Evolutionary conservation across 352 stramenopile genomes (phyloP).

Genomic region (Phytophthora syringae): DNA sequence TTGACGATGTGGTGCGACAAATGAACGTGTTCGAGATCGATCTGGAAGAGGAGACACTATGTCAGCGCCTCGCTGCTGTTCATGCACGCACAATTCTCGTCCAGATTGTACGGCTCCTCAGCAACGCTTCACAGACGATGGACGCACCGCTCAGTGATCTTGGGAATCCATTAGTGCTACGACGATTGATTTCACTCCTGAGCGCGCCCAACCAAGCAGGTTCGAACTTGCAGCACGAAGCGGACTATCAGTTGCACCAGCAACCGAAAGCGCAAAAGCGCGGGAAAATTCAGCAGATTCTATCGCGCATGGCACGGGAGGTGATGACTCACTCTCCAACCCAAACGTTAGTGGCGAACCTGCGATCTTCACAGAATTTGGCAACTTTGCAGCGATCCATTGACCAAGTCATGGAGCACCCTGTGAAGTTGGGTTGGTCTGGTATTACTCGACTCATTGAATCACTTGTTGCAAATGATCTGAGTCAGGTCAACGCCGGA

Average conservation of each 20-base stretch:
- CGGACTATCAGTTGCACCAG: constrained; percentile 24
- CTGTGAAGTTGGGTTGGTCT: constrained; percentile 21
- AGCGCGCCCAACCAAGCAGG: constrained; percentile 20
- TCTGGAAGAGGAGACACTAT: constrained; percentile 65
- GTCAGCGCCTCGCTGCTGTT: constrained; percentile 63
- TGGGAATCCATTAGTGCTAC: constrained; percentile 65
- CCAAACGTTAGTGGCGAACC: constrained; percentile 59
- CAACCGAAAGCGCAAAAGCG: constrained; percentile 30
- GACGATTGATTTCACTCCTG: constrained; percentile 70
- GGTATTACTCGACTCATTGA: constrained; percentile 39
- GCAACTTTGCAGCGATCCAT: constrained; percentile 62
- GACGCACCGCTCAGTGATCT: constrained; percentile 60
- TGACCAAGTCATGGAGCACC: constrained; percentile 31
- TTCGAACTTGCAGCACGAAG: constrained; percentile 1
- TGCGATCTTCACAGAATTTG: constrained; percentile 59
- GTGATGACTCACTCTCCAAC: constrained; percentile 44
- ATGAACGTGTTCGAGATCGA: constrained; percentile 75
- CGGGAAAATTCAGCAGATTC: constrained; percentile 68
- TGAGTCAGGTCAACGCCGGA: constrained; percentile 3
- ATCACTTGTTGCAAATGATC: constrained; percentile 30
- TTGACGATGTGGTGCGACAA: constrained; percentile 63
- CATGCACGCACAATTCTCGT: constrained; percentile 71
- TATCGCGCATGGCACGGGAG: constrained; percentile 56
- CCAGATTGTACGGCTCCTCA: constrained; percentile 72
- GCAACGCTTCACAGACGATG: constrained; percentile 21